Evolutionary conservation across 805 yeast species (phyloP), one percentile per base, ranked within the genome.

Genomic region (Dipodascus albidus): DNA sequence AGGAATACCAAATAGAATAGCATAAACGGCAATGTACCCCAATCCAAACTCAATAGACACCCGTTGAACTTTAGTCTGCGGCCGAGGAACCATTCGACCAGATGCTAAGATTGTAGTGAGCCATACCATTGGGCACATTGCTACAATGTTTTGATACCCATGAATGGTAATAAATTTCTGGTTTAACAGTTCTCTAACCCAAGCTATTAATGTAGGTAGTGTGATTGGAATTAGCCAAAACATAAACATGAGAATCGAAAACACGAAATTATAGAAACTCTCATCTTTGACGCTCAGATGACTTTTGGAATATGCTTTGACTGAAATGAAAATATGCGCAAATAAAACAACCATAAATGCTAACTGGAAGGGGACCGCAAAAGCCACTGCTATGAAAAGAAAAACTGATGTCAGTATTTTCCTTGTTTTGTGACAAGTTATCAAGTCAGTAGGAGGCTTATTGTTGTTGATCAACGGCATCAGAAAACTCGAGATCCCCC

Each of bases 131-230:
- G 96, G 96, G 14, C 83, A 69, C 22, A 89, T 78, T 0, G 96
- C 85, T 52, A 89, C 66, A 47, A 86, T 71, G 62, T 87, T 89
- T 38, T 38, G 44, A 38, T 38, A 38, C 20, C 44, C 44, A 65
- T 90, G 96, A 65, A 88, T 95, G 0, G 96, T 84, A 3, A 86
- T 79, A 62, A 88, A 88, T 17, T 95, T 89, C 0, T 93, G 85
- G 53, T 75, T 77, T 1, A 85, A 76, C 55, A 88, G 72, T 62
- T 89, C 86, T 62, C 87, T 96, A 33, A 86, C 70, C 73, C 89
- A 88, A 1, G 89, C 96, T 54, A 88, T 72, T 24, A 89, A 64
- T 1, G 85, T 80, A 0, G 96, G 96, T 0, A 82, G 71, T 60
- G 85, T 85, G 20, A 88, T 80, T 0, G 96, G 95, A 2, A 87